phyloP scores from a whole-genome alignment of 1,284 basidiomycete genomes.

The Porogramme epimiltina region DNA sequence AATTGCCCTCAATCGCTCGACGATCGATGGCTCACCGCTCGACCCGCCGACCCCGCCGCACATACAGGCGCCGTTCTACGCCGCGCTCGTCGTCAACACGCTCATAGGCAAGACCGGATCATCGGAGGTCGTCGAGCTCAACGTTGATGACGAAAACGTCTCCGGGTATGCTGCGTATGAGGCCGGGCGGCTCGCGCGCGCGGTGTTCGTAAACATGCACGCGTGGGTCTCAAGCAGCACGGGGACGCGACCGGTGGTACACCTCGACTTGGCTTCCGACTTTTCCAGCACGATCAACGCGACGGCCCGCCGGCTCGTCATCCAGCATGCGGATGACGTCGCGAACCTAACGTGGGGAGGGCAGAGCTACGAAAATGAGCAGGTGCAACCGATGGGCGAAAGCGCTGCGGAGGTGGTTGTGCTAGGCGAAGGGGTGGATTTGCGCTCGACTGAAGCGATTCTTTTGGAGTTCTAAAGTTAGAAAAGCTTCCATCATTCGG shows the following conservation, averaged over 20 bases:
- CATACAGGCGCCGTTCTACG: slow-evolving; percentile 65
- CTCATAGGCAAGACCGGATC: slow-evolving; percentile 40
- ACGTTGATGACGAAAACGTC: slow-evolving; percentile 47
- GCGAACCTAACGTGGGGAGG: slow-evolving; percentile 62
- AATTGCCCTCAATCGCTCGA: slow-evolving; percentile 50
- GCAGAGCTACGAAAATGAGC: slow-evolving; percentile 60
- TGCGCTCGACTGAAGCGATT: slow-evolving; percentile 57
- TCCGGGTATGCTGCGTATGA: slow-evolving; percentile 69
- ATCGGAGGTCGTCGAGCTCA: slow-evolving; percentile 54
- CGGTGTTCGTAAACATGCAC: slow-evolving; percentile 58
- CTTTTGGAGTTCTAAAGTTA: slow-evolving; percentile 36
- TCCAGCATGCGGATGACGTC: slow-evolving; percentile 58
- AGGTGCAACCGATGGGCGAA: slow-evolving; percentile 47
- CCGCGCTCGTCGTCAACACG: slow-evolving; percentile 50
- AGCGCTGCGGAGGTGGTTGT: slow-evolving; percentile 36
- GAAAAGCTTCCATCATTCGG: too few species aligned
- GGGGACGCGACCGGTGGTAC: slow-evolving; percentile 38
- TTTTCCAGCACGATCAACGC: background rate
- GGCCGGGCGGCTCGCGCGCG: slow-evolving; percentile 42
- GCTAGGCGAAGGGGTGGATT: slow-evolving; percentile 48
- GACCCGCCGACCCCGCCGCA: slow-evolving; percentile 49
- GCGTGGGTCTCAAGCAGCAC: slow-evolving; percentile 46
- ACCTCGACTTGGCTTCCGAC: slow-evolving; percentile 44
- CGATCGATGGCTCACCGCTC: slow-evolving; percentile 50
- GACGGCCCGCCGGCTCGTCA: slow-evolving; percentile 13